A percentile compares a stretch with the other conserved stretches of the same genome.
Evolutionary conservation across 108 stramenopile species (phyloP).

Genomic region (Cyclotella cryptica): DNA sequence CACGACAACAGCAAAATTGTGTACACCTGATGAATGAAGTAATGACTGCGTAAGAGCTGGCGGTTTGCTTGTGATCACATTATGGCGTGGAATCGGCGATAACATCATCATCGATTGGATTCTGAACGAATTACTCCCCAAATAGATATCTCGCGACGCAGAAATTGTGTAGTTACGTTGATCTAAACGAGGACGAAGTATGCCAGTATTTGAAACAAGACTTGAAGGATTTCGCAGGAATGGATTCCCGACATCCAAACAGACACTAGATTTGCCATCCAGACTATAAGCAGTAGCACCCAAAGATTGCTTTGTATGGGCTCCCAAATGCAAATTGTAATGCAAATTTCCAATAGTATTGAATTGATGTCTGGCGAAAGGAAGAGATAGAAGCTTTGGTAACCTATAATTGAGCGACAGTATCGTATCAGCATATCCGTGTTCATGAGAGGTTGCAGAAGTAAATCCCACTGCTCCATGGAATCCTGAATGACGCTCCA

Average conservation of each 20-base stretch:
- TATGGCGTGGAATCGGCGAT: background rate
- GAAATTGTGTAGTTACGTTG: conserved; percentile 18
- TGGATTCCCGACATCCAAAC: conserved; percentile 23
- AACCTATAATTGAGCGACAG: conserved; percentile 42
- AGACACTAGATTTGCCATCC: conserved; percentile 29
- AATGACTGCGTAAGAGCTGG: background rate
- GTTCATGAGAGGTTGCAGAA: conserved; percentile 15
- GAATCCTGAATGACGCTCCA: conserved; percentile 44
- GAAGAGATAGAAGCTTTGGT: conserved; percentile 25
- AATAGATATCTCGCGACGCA: conserved; percentile 11
- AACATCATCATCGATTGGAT: conserved; percentile 14
- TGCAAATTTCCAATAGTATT: conserved; percentile 23
- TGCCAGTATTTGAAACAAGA: conserved; percentile 9
- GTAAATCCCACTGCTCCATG: conserved; percentile 31
- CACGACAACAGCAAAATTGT: conserved; percentile 12
- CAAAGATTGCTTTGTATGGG: conserved; percentile 16
- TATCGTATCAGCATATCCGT: conserved; percentile 36
- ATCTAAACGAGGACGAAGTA: background rate
- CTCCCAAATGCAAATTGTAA: conserved; percentile 34
- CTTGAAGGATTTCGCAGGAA: background rate
- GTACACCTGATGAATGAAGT: background rate
- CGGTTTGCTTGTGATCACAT: background rate
- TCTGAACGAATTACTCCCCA: conserved; percentile 9
- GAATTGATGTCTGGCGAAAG: background rate
- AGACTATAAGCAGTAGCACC: conserved; percentile 27